Evolutionary conservation across 1,284 basidiomycete genomes (phyloP).

Genomic region (Vanrija pseudolonga): DNA sequence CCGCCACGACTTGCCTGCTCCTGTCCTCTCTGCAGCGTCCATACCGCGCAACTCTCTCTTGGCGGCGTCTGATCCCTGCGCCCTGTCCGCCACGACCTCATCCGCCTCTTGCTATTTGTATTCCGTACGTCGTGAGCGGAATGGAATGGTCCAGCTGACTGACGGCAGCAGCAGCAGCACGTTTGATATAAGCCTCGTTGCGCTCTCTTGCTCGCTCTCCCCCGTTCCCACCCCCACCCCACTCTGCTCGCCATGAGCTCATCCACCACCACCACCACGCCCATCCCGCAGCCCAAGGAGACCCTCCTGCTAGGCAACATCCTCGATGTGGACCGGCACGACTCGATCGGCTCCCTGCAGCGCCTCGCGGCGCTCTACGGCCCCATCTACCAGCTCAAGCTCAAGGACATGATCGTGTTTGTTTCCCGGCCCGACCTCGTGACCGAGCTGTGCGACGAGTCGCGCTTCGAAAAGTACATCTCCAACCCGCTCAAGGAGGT

Average conservation of each 20-base stretch:
- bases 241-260: neutral
- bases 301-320: slow-evolving; percentile 47
- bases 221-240: neutral
- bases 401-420: slow-evolving; percentile 25
- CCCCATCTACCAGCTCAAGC: slow-evolving; percentile 11
- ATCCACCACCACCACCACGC: neutral
- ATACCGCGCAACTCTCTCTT: too few species aligned
- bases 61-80: too few species aligned
- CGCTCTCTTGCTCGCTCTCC: neutral
- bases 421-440: slow-evolving; percentile 51
- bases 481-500: slow-evolving; percentile 47
- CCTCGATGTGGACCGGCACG: slow-evolving; percentile 18
- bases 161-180: too few species aligned
- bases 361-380: slow-evolving; percentile 39
- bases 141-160: neutral
- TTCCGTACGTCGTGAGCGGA: too few species aligned
- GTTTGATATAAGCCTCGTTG: neutral
- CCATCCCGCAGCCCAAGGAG: slow-evolving; percentile 13
- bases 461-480: slow-evolving; percentile 53
- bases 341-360: slow-evolving; percentile 37
- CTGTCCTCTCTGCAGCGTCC: too few species aligned
- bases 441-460: slow-evolving; percentile 54
- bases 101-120: too few species aligned
- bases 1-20: too few species aligned
- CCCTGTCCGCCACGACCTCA: too few species aligned